Conservation (phyloP, 2,329 filamentous ascomycete species). For the Fusarium duplospermum region DNA sequence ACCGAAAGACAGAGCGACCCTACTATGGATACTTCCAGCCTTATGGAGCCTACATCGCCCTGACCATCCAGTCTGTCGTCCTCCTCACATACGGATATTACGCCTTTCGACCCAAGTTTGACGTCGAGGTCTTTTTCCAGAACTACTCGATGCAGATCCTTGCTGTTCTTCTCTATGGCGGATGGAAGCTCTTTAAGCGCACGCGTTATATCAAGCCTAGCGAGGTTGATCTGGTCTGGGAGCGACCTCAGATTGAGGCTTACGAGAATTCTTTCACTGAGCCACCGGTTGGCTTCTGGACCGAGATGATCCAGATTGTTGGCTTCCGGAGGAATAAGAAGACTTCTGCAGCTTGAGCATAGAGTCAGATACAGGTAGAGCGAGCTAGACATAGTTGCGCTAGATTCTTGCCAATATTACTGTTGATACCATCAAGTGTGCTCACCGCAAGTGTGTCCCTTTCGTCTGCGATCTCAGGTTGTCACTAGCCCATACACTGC, state of each 20-base stretch:
- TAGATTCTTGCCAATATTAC: neutral
- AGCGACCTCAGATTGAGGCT: conserved; percentile 66
- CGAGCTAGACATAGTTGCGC: neutral
- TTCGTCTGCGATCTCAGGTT: too few relatives aligned
- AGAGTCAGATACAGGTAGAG: neutral
- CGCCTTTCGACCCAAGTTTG: conserved; percentile 59
- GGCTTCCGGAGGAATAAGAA: conserved; percentile 46
- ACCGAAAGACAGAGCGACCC: conserved; percentile 64
- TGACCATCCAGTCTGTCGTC: conserved; percentile 54
- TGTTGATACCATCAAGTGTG: neutral
- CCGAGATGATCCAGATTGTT: conserved; percentile 60
- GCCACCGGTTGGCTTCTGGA: conserved; percentile 64
- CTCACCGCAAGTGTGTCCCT: neutral
- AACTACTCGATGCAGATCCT: conserved; percentile 69
- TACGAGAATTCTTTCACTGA: conserved; percentile 65
- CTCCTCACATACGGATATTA: conserved; percentile 66
- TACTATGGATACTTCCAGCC: conserved; percentile 61
- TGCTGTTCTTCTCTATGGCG: conserved; percentile 62
- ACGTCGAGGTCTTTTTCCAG: conserved; percentile 58
- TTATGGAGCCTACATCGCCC: conserved; percentile 57
- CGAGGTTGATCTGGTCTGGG: conserved; percentile 70
- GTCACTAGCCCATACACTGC: too few relatives aligned
- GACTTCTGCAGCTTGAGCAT: conserved; percentile 13
- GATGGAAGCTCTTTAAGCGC: conserved; percentile 72
- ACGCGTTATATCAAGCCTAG: conserved; percentile 64